These are phyloP conservation scores for Aurantiochytrium sp. DNA, from an alignment of 108 stramenopile species.

Conservation along the genomic window DNA sequence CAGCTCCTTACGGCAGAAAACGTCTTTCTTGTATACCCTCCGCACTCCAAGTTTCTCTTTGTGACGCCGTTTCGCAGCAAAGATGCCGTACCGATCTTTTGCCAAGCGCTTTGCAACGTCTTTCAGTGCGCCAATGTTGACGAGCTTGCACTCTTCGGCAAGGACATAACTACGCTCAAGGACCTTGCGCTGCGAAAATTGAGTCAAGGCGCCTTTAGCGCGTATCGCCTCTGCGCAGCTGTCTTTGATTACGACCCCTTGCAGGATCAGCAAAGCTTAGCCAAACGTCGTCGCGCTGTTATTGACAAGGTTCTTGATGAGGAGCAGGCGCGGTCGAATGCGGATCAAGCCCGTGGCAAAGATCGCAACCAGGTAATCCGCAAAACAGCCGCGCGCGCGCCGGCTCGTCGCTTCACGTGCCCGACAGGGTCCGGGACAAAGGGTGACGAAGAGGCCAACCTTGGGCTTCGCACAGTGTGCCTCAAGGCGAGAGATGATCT, in stretches of 20 bases:
- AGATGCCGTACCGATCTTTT: neutral
- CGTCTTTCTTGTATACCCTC: neutral
- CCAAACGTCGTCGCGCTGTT: neutral
- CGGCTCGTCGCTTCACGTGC: neutral
- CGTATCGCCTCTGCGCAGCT: neutral
- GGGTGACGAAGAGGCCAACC: neutral
- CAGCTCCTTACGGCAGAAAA: neutral
- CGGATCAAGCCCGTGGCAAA: neutral
- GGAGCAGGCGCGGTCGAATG: neutral
- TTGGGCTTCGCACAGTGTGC: neutral
- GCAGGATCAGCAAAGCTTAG: neutral
- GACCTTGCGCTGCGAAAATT: neutral
- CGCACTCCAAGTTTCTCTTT: conserved; percentile 1
- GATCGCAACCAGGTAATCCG: neutral
- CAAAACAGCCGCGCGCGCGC: neutral
- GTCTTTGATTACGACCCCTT: neutral
- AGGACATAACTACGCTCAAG: neutral
- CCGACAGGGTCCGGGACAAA: neutral
- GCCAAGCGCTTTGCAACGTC: neutral
- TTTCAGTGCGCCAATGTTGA: neutral
- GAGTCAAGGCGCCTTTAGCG: conserved; percentile 15
- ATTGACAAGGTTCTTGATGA: neutral
- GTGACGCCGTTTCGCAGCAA: neutral
- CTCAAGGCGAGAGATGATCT: neutral
- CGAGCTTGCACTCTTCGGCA: neutral